Conservation (phyloP, 108 stramenopile species). For the Skeletonema tropicum region DNA sequence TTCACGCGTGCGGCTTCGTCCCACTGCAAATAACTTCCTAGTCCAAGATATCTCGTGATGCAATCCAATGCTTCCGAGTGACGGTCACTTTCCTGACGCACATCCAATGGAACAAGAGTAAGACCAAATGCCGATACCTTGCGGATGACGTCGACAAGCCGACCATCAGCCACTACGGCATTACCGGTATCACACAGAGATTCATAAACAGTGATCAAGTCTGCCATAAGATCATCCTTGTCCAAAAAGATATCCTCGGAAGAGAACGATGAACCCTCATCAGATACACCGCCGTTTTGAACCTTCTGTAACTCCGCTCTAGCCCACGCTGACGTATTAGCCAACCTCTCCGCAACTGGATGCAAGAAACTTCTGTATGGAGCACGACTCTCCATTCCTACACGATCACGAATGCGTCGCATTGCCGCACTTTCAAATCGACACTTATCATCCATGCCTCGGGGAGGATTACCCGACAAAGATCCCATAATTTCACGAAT, state of each 20-base stretch:
- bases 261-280: conserved; percentile 15
- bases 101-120: conserved; percentile 89
- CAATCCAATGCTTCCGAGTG: conserved; percentile 95
- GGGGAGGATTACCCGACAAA: conserved; percentile 59
- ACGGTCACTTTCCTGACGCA: conserved; percentile 93
- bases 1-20: conserved; percentile 89
- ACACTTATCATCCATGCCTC: conserved; percentile 9
- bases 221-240: conserved; percentile 79
- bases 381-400: conserved; percentile 63
- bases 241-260: conserved; percentile 59
- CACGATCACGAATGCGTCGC: conserved; percentile 50
- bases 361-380: conserved; percentile 71
- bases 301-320: conserved; percentile 51
- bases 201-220: conserved; percentile 79
- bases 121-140: conserved; percentile 93
- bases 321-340: conserved; percentile 67
- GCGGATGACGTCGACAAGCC: conserved; percentile 86
- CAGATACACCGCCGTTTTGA: conserved; percentile 16
- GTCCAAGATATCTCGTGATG: conserved; percentile 88
- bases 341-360: conserved; percentile 70
- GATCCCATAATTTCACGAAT: conserved; percentile 61
- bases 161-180: conserved; percentile 81
- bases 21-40: conserved; percentile 91
- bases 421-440: conserved; percentile 26
- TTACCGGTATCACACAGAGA: conserved; percentile 87